Conservation (phyloP, 768 basidiomycete genomes). For the Amanita exitialis region DNA sequence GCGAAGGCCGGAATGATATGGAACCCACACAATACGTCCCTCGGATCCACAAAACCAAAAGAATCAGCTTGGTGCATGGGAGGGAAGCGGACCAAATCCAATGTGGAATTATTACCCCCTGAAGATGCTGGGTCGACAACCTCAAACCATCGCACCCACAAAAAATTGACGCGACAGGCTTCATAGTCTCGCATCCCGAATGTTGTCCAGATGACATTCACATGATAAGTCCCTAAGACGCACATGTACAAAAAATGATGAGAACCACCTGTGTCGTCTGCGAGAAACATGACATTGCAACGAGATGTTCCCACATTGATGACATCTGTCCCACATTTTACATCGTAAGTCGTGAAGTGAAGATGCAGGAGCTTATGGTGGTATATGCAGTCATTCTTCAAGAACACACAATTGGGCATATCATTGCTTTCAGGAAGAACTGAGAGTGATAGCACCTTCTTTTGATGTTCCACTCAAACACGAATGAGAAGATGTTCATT, state of each 20-base stretch:
- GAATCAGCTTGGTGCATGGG: constrained; percentile 13
- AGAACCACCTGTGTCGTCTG: constrained; percentile 4
- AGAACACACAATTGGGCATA: too few species aligned
- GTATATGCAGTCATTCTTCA: too few species aligned
- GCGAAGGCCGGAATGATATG: constrained; percentile 33
- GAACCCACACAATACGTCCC: constrained; percentile 20
- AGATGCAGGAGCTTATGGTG: too few species aligned
- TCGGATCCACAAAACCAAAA: constrained; percentile 37
- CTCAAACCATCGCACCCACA: too few species aligned
- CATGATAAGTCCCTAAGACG: constrained; percentile 21
- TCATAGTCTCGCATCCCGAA: too few species aligned
- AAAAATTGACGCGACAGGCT: too few species aligned
- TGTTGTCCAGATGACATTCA: too few species aligned
- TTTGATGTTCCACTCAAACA: constrained; percentile 2
- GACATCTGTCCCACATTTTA: constrained; percentile 23
- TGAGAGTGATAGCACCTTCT: background rate
- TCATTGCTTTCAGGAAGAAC: too few species aligned
- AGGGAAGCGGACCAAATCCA: too few species aligned
- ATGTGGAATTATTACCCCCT: too few species aligned
- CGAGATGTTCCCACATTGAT: constrained; percentile 19
- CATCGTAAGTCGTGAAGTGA: constrained; percentile 33
- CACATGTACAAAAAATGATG: constrained; percentile 18
- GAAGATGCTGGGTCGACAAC: too few species aligned
- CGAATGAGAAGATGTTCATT: constrained; percentile 17
- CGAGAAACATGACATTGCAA: constrained; percentile 19